Base-by-base conservation (phyloP, 495 filamentous ascomycete species). In the Venustampulla echinocandica region DNA sequence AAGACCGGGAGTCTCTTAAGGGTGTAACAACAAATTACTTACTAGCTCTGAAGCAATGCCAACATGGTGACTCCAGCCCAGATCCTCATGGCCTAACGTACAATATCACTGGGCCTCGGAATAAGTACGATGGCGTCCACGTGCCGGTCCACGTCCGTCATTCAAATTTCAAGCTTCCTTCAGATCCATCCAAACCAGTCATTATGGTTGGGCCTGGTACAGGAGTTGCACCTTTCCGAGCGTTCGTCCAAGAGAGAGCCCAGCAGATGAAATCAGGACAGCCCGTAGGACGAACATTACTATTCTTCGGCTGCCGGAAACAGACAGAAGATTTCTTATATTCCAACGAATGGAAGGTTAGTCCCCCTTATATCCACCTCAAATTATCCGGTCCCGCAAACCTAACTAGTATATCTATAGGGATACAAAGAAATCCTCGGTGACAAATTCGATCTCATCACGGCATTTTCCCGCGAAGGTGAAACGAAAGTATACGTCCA, bases 121-220 rank as follows among this genome's bases (percentile, higher is more conserved):
- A 96, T 72, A 95, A 92, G 67, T 97, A 95, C 64, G 85, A 95
- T 62, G 93, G 93, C 43, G 81, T 96, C 53, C 90, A 95, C 56
- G 83, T 97, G 3, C 92, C 93, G 2, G 87, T 97, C 18, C 93
- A 97, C 63, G 80, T 97, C 41, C 86, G 92, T 46, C 89, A 95
- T 70, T 99, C 92, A 37, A 99, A 99, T 70, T 99, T 99, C 79
- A 96, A 96, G 68, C 76, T 99, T 18, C 92, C 92, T 25, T 95
- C 90, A 28, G 92, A 99, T 55, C 90, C 92, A 5, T 76, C 85
- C 15, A 90, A 88, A 66, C 92, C 92, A 17, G 72, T 99, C 50
- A 92, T 99, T 63, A 86, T 95, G 80, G 76, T 99, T 60, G 92
- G 92, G 25, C 92, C 92, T 15, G 92, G 92, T 57, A 96, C 93